Evolutionary conservation across 2,329 filamentous ascomycete genomes (phyloP), one percentile per base, ranked within the genome.

Genomic region (Fusarium aywerte): DNA sequence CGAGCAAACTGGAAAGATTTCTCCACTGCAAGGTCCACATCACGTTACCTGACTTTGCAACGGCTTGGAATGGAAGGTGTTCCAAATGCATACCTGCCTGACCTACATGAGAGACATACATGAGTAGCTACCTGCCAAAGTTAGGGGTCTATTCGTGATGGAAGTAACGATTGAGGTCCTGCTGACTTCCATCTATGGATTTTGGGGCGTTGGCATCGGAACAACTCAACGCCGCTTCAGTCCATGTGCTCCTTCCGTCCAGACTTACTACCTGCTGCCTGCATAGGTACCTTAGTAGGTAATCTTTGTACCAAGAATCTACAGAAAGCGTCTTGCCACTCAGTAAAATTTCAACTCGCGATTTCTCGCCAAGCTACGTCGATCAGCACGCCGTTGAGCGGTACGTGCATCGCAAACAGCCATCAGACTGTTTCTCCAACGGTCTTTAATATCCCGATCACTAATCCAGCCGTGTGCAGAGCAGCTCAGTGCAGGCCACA

Each of bases 391-490:
- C 43, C 65, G 56, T 61, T 60, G 52, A 56, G 47, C 51, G 58
- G 66, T 58, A 70, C 45, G 66, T 71, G 58, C 70, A 53, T 62
- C 58, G 23, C 51, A 50, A 56, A 53, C 36, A 42, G 20, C 32
- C 58, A 55, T 43, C 56, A 55, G 43, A 40, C 53, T 45, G 48
- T 56, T 53, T 59, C 64, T 61, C 50, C 45, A 62, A 65, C 45
- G 49, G 38, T 56, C 61, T 62, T 49, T 35, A 57, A 45, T 61
- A 44, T 40, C 38, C 33, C 63, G 65, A 73, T 71, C 70, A 73
- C 68, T 58, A 72, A 70, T 72, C 70, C 66, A 67, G 47, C 56
- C 57, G 44, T 57, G 45, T 68, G 58, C 68, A 10, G 27, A 27
- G 27, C 27, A 70, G 49, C 20, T 56, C 18, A 36, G 45, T 36